Evolutionary conservation across 139 green algal genomes (phyloP), one percentile per base, ranked within the genome.

Genomic region (Chlorokybus atmophyticus): DNA sequence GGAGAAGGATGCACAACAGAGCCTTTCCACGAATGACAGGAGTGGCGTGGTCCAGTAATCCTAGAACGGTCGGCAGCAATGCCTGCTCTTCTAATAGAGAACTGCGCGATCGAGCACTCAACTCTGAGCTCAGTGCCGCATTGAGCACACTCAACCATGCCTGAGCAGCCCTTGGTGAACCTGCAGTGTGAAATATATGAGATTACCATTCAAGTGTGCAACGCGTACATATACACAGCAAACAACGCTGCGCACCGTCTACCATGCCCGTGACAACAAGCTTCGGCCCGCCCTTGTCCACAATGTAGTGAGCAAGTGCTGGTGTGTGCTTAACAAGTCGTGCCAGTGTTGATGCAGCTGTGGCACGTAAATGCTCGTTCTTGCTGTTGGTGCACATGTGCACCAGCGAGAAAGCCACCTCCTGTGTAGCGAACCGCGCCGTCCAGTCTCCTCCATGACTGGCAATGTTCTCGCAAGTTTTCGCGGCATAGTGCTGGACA

Each of bases 401-500:
- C 24, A 29, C 52, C n/a, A 48, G 21, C 3, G 55, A 29, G 30
- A n/a, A 48, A 41, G 7, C 59, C 10, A 54, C 41, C 25, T 80
- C 72, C 5, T 40, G 21, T 7, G 40, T 75, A 14, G 71, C 66
- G 31, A 94, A 83, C 26, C 68, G 65, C 2, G 47, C 29, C 4
- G 76, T 79, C 87, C 85, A 94, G 35, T 77, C 69, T 3, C 81
- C 81, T 4, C 77, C 79, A 60, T 87, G 74, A 53, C 76, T 85
- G 52, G 49, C 56, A 25, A 96, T 82, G 73, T 95, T 96, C 72
- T 96, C 88, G 7, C 95, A 79, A 0, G 86, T 89, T 75, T 95
- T 95, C 5, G 82, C 78, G 0, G 87, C 88, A 55, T 96, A 96
- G 67, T 96, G 88, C 72, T 83, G 75, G 17, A 74, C 75, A 23